Conservation (phyloP, 768 basidiomycete species). For the Naganishia randhawae region DNA sequence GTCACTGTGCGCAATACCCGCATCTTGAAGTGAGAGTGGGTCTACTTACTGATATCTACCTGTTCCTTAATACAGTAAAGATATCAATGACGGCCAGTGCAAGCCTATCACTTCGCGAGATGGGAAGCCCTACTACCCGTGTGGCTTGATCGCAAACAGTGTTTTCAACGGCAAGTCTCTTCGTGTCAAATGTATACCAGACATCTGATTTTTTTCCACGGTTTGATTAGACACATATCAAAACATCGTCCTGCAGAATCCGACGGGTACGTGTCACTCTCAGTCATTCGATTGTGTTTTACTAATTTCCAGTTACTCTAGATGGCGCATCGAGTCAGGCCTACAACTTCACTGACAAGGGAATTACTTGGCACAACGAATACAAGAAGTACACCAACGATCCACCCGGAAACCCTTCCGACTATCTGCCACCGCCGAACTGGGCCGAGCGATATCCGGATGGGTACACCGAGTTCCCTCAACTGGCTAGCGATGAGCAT, state of each 20-base stretch:
- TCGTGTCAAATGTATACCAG: too few species aligned
- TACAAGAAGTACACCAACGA: conserved; percentile 75
- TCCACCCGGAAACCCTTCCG: conserved; percentile 61
- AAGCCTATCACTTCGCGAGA: conserved; percentile 67
- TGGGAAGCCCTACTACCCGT: conserved; percentile 75
- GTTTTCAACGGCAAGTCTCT: conserved; percentile 73
- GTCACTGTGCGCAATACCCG: conserved; percentile 36
- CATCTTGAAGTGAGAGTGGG: not conserved
- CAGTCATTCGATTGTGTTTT: not conserved
- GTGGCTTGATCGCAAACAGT: conserved; percentile 95
- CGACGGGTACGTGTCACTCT: conserved; percentile 52
- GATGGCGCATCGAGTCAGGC: conserved; percentile 48
- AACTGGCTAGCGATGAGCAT: conserved; percentile 74
- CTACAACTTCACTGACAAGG: conserved; percentile 70
- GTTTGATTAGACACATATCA: conserved; percentile 67
- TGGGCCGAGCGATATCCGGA: conserved; percentile 73
- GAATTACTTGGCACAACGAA: conserved; percentile 96
- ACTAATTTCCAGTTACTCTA: conserved; percentile 12
- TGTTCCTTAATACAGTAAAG: conserved; percentile 29
- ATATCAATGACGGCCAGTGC: conserved; percentile 65
- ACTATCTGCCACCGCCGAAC: conserved; percentile 88
- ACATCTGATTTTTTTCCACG: not conserved
- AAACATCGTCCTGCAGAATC: conserved; percentile 61
- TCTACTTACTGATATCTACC: not conserved
- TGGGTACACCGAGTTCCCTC: conserved; percentile 71